Evolutionary conservation across 2,329 filamentous ascomycete genomes (phyloP).

Genomic region (Fusarium buxicola): DNA sequence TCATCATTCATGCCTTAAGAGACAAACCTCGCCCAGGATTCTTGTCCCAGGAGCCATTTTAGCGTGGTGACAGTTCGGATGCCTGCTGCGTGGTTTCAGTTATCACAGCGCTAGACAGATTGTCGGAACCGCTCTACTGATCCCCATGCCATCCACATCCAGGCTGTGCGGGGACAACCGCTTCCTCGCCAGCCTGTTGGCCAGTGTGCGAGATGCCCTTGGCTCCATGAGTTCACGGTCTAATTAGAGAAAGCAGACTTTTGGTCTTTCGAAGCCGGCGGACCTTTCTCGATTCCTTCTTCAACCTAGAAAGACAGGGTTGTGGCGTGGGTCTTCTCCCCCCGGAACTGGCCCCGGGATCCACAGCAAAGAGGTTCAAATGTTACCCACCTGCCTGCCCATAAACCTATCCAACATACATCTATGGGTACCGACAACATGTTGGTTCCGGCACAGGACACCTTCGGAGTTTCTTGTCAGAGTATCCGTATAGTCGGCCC

Average conservation of each 20-base stretch:
- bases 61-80: slow-evolving; percentile 40
- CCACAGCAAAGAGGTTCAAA: slow-evolving; percentile 15
- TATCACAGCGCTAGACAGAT: slow-evolving; percentile 47
- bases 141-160: slow-evolving; percentile 42
- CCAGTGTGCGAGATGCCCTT: slow-evolving; percentile 10
- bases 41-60: slow-evolving; percentile 33
- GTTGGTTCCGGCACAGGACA: slow-evolving; percentile 4
- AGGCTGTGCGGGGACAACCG: slow-evolving; percentile 37
- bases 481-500: slow-evolving; percentile 7
- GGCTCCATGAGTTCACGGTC: slow-evolving; percentile 33
- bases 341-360: slow-evolving; percentile 25
- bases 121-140: slow-evolving; percentile 44
- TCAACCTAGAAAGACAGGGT: slow-evolving; percentile 18
- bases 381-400: slow-evolving; percentile 9
- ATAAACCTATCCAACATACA: slow-evolving; percentile 2
- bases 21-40: slow-evolving; percentile 21
- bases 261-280: slow-evolving; percentile 25
- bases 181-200: slow-evolving; percentile 30
- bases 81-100: slow-evolving; percentile 41
- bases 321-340: slow-evolving; percentile 13
- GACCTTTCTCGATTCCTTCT: slow-evolving; percentile 38
- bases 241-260: slow-evolving; percentile 12
- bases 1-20: slow-evolving; percentile 19
- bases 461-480: neutral
- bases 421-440: neutral